Percentiles rank a stretch among this genome's conserved stretches.
phyloP scores from a whole-genome alignment of 2,329 filamentous ascomycete genomes.

The Talaromyces islandicus region DNA sequence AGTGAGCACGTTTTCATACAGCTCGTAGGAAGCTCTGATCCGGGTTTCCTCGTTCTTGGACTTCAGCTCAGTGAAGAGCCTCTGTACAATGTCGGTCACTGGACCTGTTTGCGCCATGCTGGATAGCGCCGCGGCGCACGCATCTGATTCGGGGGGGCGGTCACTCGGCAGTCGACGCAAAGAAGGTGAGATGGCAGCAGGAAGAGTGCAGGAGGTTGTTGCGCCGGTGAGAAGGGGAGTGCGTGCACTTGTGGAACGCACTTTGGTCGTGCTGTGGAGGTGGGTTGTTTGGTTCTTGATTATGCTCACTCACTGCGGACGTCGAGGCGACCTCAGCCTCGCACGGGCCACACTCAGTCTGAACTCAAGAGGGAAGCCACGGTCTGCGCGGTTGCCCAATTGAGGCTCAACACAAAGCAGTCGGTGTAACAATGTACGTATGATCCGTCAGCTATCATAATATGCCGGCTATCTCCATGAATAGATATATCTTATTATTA shows the following conservation, averaged over 20 bases:
- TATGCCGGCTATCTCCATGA: no score
- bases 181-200: neutral
- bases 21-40: slow-evolving; percentile 44
- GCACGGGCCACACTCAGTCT: slow-evolving; percentile 6
- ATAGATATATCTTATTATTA: no score
- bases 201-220: neutral
- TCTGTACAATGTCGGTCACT: slow-evolving; percentile 46
- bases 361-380: neutral
- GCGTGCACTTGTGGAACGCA: neutral
- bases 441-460: no score
- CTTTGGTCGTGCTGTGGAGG: neutral
- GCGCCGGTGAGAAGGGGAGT: neutral
- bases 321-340: slow-evolving; percentile 1
- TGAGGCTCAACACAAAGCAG: neutral
- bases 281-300: neutral
- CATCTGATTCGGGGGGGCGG: slow-evolving; percentile 7
- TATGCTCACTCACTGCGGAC: neutral
- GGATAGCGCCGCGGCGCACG: slow-evolving; percentile 21
- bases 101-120: slow-evolving; percentile 44
- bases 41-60: slow-evolving; percentile 49
- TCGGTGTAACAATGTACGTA: neutral
- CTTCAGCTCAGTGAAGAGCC: slow-evolving; percentile 52
- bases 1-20: slow-evolving; percentile 40
- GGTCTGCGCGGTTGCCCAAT: neutral
- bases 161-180: neutral